phyloP scores from a whole-genome alignment of 2,329 filamentous ascomycete species.

The Trichoderma harzianum region DNA sequence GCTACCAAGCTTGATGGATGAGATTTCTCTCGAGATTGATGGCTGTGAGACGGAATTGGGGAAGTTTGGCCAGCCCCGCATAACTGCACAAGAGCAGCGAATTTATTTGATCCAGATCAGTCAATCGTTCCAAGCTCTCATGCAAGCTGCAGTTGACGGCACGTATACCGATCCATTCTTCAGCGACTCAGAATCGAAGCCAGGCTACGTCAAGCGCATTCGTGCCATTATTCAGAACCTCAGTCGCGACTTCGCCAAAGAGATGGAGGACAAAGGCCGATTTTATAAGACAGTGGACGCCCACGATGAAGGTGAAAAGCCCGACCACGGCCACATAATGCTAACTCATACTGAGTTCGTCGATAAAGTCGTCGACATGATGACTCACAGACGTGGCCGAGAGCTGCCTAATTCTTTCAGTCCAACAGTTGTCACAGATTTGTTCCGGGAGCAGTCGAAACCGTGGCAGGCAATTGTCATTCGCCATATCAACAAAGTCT shows the following conservation, averaged over 20 bases:
- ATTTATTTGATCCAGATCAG: conserved; percentile 46
- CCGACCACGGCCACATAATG: background rate
- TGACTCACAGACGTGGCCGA: conserved; percentile 30
- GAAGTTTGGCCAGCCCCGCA: conserved; percentile 47
- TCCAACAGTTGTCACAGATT: conserved; percentile 53
- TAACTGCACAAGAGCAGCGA: conserved; percentile 45
- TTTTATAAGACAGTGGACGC: background rate
- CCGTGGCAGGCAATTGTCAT: conserved; percentile 50
- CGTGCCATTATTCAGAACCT: conserved; percentile 53
- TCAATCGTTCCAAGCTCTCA: conserved; percentile 41
- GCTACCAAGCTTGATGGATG: conserved; percentile 43
- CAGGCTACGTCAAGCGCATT: conserved; percentile 43
- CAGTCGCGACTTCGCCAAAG: conserved; percentile 43
- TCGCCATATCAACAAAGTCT: conserved; percentile 19
- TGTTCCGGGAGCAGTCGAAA: conserved; percentile 57
- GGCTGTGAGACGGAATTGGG: conserved; percentile 38
- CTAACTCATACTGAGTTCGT: conserved; percentile 23
- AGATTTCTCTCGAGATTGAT: conserved; percentile 38
- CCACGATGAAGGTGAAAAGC: background rate
- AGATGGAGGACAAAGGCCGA: conserved; percentile 43
- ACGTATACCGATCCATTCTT: conserved; percentile 53
- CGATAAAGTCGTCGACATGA: conserved; percentile 22
- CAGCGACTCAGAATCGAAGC: conserved; percentile 28
- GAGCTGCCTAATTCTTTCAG: conserved; percentile 62
- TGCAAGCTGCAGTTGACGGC: conserved; percentile 48